A percentile compares a stretch with the other conserved stretches of the same genome.
phyloP scores from a whole-genome alignment of 495 filamentous ascomycete genomes.

The Pyrenopolyporus hunteri region DNA sequence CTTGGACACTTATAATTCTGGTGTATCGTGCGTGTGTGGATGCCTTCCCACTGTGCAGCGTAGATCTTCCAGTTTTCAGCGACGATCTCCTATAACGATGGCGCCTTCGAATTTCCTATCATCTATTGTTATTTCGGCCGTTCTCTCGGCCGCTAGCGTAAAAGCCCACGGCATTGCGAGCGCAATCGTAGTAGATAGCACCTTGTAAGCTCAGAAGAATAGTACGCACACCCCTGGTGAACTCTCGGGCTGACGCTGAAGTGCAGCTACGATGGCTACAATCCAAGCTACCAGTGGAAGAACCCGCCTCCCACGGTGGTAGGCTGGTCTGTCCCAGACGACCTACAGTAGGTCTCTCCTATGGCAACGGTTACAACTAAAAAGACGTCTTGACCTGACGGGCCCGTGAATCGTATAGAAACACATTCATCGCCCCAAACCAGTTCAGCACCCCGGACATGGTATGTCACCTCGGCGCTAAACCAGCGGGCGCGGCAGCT shows the following conservation, averaged over 20 bases:
- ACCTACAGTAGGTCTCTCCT: constrained; percentile 35
- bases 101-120: constrained; percentile 12
- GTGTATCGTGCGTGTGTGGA: neutral
- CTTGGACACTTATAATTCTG: constrained; percentile 15
- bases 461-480: constrained; percentile 52
- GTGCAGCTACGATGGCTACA: constrained; percentile 41
- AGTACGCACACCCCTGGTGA: neutral
- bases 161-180: constrained; percentile 41
- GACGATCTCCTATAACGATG: constrained; percentile 24
- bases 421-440: constrained; percentile 30
- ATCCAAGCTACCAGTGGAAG: constrained; percentile 41
- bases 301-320: constrained; percentile 38
- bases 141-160: constrained; percentile 30
- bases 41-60: neutral
- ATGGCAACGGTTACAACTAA: neutral
- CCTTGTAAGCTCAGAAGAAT: constrained; percentile 31
- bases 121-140: constrained; percentile 21
- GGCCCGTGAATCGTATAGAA: constrained; percentile 12
- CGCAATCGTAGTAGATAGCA: constrained; percentile 37
- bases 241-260: neutral
- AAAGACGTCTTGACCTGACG: neutral
- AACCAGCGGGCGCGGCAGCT: constrained; percentile 44
- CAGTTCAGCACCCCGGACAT: constrained; percentile 43
- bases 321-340: constrained; percentile 41
- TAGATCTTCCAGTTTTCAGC: constrained; percentile 14